A percentile compares a stretch with the other conserved stretches of the same genome.
Evolutionary conservation across 2,329 filamentous ascomycete genomes (phyloP).

Genomic region (Cladosporium halotolerans): DNA sequence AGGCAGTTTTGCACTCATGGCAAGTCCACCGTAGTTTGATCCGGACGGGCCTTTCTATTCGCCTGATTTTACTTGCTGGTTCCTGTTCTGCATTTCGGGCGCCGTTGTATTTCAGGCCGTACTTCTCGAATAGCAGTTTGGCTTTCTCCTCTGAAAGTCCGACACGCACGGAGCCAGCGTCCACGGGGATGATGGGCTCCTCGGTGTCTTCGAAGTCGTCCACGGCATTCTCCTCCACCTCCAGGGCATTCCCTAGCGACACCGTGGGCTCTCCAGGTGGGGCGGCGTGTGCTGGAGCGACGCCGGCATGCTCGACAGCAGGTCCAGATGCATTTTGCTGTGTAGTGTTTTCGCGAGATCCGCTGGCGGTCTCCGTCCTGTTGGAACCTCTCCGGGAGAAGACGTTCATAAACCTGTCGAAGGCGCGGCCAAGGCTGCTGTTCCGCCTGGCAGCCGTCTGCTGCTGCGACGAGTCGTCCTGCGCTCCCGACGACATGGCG

Average conservation of each 20-base stretch:
- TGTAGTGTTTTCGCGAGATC: too few relatives aligned
- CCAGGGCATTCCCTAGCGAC: conserved; percentile 10
- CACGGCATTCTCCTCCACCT: conserved; percentile 17
- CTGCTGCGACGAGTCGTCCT: conserved; percentile 9
- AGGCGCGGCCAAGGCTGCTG: conserved; percentile 21
- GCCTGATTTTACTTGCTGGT: conserved; percentile 23
- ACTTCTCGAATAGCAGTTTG: conserved; percentile 37
- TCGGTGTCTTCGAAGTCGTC: conserved; percentile 15
- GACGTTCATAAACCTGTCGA: conserved; percentile 19
- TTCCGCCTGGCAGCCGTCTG: conserved; percentile 3
- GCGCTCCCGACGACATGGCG: conserved; percentile 7
- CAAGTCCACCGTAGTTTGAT: conserved; percentile 75
- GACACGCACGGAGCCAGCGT: conserved; percentile 7
- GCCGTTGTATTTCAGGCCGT: conserved; percentile 32
- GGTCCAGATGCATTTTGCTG: not conserved
- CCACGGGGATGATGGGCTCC: conserved; percentile 18
- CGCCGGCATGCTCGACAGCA: conserved; percentile 2
- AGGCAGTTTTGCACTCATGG: conserved; percentile 71
- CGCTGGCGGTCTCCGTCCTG: not conserved
- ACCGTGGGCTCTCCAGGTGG: conserved; percentile 2
- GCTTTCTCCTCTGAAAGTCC: conserved; percentile 23
- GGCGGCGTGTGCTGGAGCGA: conserved; percentile 5
- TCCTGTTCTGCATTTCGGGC: conserved; percentile 13
- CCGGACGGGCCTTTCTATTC: conserved; percentile 58
- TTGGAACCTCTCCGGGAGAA: conserved; percentile 18